A percentile compares a stretch with the other conserved stretches of the same genome.
These are phyloP conservation scores for Cenchrus fungigraminus DNA, from an alignment of 176 grass and related monocot genomes.

Conservation along the genomic window DNA sequence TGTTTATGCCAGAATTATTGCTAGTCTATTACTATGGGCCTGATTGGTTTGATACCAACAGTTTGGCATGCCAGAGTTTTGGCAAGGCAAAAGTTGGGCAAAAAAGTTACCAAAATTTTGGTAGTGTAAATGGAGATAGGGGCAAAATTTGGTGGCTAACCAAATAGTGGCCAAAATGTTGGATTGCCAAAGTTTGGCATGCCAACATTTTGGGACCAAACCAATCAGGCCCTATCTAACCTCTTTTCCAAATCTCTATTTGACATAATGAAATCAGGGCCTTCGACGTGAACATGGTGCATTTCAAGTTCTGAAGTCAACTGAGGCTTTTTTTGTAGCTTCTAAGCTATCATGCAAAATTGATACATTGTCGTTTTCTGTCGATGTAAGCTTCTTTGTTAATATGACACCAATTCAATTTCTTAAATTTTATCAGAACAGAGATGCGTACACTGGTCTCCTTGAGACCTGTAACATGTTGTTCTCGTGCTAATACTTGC, in stretches of 20 bases:
- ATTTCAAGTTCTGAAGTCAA: conserved; percentile 86
- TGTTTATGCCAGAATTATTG: conserved; percentile 29
- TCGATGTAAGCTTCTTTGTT: conserved; percentile 66
- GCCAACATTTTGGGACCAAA: too few relatives aligned
- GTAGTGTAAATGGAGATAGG: too few relatives aligned
- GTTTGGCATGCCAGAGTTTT: too few relatives aligned
- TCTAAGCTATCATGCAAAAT: conserved; percentile 70
- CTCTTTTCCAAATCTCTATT: conserved; percentile 1
- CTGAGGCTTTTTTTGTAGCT: conserved; percentile 68
- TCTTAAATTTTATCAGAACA: conserved; percentile 1
- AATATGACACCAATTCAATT: background rate
- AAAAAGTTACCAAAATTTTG: too few relatives aligned
- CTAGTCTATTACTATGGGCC: background rate
- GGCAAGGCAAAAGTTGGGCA: too few relatives aligned
- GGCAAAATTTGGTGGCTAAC: too few relatives aligned
- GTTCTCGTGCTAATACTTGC: conserved; percentile 14
- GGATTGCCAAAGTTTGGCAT: too few relatives aligned
- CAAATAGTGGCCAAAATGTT: too few relatives aligned
- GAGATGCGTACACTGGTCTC: background rate
- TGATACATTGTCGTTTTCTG: conserved; percentile 63
- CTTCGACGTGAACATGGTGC: conserved; percentile 58
- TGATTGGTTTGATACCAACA: too few relatives aligned
- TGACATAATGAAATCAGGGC: conserved; percentile 59
- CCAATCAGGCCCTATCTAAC: background rate
- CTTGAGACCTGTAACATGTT: background rate